Conservation (phyloP, 2,329 filamentous ascomycete species). For the Fonsecaea pugnacius region DNA sequence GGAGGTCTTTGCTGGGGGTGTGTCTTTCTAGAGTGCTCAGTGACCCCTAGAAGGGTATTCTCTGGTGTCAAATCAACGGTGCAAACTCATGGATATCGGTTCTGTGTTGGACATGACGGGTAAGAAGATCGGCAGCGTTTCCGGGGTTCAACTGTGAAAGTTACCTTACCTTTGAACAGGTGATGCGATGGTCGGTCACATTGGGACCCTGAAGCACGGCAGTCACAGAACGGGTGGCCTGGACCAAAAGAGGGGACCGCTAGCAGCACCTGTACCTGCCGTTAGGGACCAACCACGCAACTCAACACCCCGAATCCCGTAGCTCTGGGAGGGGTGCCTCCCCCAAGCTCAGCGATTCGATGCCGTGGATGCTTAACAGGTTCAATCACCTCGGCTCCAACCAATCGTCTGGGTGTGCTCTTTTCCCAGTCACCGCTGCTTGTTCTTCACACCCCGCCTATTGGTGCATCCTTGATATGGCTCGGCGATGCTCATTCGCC, state of each 20-base stretch:
- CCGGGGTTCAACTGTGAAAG: not conserved
- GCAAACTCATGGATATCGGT: not conserved
- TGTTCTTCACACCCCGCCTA: constrained; percentile 13
- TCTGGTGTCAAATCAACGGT: not conserved
- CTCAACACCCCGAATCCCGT: not conserved
- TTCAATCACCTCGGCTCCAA: constrained; percentile 13
- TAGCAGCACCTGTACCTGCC: too few relatives aligned
- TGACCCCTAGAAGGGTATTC: not conserved
- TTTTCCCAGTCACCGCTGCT: constrained; percentile 5
- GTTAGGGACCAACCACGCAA: not conserved
- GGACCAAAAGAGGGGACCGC: constrained; percentile 4
- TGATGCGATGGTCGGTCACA: not conserved
- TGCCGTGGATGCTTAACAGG: constrained; percentile 16
- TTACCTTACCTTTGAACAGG: not conserved
- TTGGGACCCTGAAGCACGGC: not conserved
- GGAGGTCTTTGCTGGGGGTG: not conserved
- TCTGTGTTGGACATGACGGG: not conserved
- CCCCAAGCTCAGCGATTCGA: constrained; percentile 13
- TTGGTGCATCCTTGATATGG: constrained; percentile 5
- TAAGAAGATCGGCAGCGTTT: not conserved
- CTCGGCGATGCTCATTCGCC: constrained; percentile 28
- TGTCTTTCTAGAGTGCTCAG: not conserved
- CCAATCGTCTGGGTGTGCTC: constrained; percentile 13
- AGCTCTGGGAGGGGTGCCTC: not conserved
- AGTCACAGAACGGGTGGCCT: not conserved